Evolutionary conservation across 2,329 filamentous ascomycete genomes (phyloP), one percentile per base, ranked within the genome.

Genomic region (Ophiostoma sp.): DNA sequence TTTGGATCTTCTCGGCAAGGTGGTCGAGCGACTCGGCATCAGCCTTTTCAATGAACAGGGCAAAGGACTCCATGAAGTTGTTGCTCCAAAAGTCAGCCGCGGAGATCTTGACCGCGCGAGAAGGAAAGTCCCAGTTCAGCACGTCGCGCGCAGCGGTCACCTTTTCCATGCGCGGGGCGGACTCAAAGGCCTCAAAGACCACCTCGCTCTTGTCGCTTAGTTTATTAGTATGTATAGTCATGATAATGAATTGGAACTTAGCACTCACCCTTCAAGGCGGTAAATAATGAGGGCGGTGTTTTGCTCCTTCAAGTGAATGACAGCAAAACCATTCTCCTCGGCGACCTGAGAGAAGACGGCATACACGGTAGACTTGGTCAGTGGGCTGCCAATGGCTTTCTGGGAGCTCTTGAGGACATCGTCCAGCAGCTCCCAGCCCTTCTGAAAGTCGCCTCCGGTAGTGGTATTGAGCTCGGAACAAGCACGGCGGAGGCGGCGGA

Each of bases 101-200:
- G 0, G 86, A 78, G 2, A 89, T 74, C 0, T 80, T 78, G 0
- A 85, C 83, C 0, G 84, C 82, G 20, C 77, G 78, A 0, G 84
- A 86, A 0, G 89, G 89, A 72, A 91, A 91, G 23, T 84, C 80
- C 82, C 87, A 88, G 70, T 79, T 74, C 0, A 91, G 76, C 1
- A 86, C 83, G 35, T 80, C 81, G 27, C 84, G 77, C 0, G 85
- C 77, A 0, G 81, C 80, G 1, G 89, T 79, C 0, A 89, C 84
- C 17, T 81, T 77, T 62, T 85, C n/a, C 80, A 0, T 84, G 85
- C 0, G 80, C 0, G 87, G 88, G 0, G 84, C 80, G 6, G 65
- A 41, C 75, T 91, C 88, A 70, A 90, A 90, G 0, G 81, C 81
- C 76, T 91, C 88, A 66, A 70, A 86, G 23, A 73, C 83, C 72